Conservation (phyloP, 2,329 filamentous ascomycete genomes). For the Purpureocillium lavendulum region DNA sequence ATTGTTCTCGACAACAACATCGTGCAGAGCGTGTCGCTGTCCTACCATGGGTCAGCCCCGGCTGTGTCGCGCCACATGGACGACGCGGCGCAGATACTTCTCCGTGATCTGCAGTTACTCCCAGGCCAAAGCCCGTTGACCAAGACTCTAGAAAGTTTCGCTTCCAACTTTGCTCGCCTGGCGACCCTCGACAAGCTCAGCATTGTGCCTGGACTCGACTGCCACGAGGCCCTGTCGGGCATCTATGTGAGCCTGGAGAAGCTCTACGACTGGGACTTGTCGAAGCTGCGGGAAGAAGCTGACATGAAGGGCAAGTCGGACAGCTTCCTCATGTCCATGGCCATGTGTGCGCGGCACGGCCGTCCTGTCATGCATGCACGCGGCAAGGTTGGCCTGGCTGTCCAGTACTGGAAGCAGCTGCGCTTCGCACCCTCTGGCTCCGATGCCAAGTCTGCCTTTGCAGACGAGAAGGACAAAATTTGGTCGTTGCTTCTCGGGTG, state of each 20-base stretch:
- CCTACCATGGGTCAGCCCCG: constrained; percentile 51
- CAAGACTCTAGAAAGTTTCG: constrained; percentile 62
- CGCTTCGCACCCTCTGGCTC: constrained; percentile 34
- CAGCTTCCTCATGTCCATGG: constrained; percentile 43
- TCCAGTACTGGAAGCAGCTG: constrained; percentile 71
- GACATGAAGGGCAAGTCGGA: constrained; percentile 35
- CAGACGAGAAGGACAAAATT: constrained; percentile 36
- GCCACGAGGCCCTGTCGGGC: constrained; percentile 68
- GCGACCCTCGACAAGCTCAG: constrained; percentile 66
- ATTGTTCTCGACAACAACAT: constrained; percentile 54
- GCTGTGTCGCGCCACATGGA: constrained; percentile 52
- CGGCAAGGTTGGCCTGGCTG: constrained; percentile 56
- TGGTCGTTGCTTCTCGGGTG: constrained; percentile 66
- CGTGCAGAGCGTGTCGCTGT: constrained; percentile 53
- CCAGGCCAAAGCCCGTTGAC: constrained; percentile 57
- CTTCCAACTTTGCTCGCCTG: constrained; percentile 61
- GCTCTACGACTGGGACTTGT: constrained; percentile 64
- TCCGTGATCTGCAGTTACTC: constrained; percentile 53
- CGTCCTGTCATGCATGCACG: constrained; percentile 62
- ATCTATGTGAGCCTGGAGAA: constrained; percentile 62
- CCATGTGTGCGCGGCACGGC: constrained; percentile 63
- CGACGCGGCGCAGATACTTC: constrained; percentile 56
- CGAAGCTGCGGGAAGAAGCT: constrained; percentile 43
- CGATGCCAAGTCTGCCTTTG: constrained; percentile 26
- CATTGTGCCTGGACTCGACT: constrained; percentile 58